Evolutionary conservation across 2,329 filamentous ascomycete genomes (phyloP), one percentile per base, ranked within the genome.

Genomic region (Trichoderma simmonsii): DNA sequence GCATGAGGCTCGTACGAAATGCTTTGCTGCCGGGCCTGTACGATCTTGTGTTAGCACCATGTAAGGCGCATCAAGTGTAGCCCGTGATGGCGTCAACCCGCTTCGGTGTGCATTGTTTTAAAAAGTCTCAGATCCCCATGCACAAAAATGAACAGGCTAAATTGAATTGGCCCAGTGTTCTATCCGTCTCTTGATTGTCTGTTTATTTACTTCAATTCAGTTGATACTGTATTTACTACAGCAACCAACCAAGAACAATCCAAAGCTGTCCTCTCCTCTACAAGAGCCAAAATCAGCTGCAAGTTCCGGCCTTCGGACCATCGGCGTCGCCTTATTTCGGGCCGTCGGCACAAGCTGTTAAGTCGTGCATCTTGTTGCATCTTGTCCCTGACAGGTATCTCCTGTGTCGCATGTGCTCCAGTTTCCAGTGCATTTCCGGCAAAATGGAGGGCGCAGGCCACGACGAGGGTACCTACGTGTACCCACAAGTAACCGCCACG

Each of bases 331-430:
- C 57, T 48, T 21, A 51, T 8, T 39, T 61, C 66, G 66, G 66
- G 56, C 59, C 66, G 66, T 69, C 66, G 66, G 66, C 66, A 69
- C 21, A 21, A 6, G 34, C 66, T 69, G 54, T 36, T n/a, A 48
- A 9, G 7, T 3, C 65, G 26, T 43, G 32, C 65, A 21, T 30
- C 34, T 68, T 68, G 65, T 68, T 18, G 54, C 18, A 14, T 30
- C 24, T 68, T 68, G 66, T 69, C n/a, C 54, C 36, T 48, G 26
- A 3, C 56, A 48, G 26, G 65, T 68, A 68, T 48, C 51, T 39
- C 34, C 18, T 6, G 21, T 36, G 54, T 59, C 28, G 43, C 12
- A 32, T 34, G 63, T 5, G 43, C 62, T 14, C 28, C 30, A 24
- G 12, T 26, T 26, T 67, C 9, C 32, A 28, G 64, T 57, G 64